Evolutionary conservation across 2,329 filamentous ascomycete genomes (phyloP).

Genomic region (Xylaria sp.): DNA sequence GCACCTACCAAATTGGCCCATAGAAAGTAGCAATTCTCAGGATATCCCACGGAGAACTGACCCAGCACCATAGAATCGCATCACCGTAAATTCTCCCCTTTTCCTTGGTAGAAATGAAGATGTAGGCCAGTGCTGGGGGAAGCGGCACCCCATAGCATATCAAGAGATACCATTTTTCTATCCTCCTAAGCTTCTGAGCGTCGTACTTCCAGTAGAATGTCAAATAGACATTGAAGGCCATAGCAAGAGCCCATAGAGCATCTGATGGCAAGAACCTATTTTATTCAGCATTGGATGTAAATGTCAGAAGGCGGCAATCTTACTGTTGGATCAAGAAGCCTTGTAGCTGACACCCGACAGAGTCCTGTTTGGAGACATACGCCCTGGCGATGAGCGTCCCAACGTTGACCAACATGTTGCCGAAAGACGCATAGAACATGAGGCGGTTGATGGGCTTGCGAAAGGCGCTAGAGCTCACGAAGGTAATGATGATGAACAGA

Average conservation of each 20-base stretch:
- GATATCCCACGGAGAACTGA: conserved; percentile 72
- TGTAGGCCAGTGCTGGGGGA: conserved; percentile 72
- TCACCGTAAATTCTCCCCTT: conserved; percentile 75
- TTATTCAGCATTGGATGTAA: conserved; percentile 2
- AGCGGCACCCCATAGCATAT: conserved; percentile 79
- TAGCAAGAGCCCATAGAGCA: conserved; percentile 79
- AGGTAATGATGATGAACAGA: conserved; percentile 76
- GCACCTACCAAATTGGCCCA: conserved; percentile 71
- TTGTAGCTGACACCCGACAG: conserved; percentile 75
- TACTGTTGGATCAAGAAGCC: conserved; percentile 85
- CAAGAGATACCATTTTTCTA: conserved; percentile 77
- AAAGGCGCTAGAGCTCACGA: conserved; percentile 73
- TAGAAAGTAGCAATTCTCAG: conserved; percentile 82
- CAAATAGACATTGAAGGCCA: conserved; percentile 85
- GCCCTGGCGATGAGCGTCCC: conserved; percentile 77
- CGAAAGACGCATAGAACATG: conserved; percentile 84
- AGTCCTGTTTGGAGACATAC: conserved; percentile 61
- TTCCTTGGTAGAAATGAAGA: conserved; percentile 67
- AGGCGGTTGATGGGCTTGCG: conserved; percentile 89
- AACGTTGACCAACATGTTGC: conserved; percentile 81
- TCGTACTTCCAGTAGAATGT: conserved; percentile 82
- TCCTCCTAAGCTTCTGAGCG: conserved; percentile 67
- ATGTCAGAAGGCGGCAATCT: conserved; percentile 46
- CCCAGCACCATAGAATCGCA: conserved; percentile 85
- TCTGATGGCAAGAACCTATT: conserved; percentile 82